Evolutionary conservation across 2,329 filamentous ascomycete species (phyloP).

Genomic region (Grosmannia clavigera): DNA sequence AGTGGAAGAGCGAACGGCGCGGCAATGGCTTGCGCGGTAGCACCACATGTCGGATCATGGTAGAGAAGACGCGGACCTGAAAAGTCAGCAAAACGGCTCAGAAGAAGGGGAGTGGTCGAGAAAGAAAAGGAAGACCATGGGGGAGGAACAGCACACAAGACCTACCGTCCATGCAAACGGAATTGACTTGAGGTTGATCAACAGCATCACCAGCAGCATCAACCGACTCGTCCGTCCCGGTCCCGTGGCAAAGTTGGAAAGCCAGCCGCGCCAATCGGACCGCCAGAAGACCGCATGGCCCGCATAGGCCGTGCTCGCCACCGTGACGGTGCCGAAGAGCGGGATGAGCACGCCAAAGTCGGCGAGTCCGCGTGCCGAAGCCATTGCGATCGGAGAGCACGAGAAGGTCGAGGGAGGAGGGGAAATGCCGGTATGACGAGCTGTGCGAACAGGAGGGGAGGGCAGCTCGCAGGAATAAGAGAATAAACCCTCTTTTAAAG

Average conservation of each 20-base stretch:
- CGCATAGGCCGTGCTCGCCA: constrained; percentile 20
- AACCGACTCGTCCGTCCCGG: constrained; percentile 42
- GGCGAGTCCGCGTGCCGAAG: constrained; percentile 1
- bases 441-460: background rate
- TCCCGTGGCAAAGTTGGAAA: constrained; percentile 36
- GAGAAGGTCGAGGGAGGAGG: background rate
- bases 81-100: background rate
- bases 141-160: constrained; percentile 4
- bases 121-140: background rate
- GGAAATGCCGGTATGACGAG: background rate
- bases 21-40: constrained; percentile 15
- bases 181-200: constrained; percentile 61
- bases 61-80: constrained; percentile 23
- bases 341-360: constrained; percentile 20
- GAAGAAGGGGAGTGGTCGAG: background rate
- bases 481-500: background rate
- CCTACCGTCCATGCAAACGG: constrained; percentile 67
- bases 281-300: constrained; percentile 24
- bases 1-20: constrained; percentile 23
- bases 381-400: background rate
- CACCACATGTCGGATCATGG: constrained; percentile 21
- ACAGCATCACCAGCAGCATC: constrained; percentile 39
- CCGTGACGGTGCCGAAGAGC: constrained; percentile 27
- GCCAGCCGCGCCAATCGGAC: constrained; percentile 26
- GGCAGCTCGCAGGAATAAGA: background rate